phyloP scores from a whole-genome alignment of 2,329 filamentous ascomycete genomes.

The Colletotrichum caudatum region DNA sequence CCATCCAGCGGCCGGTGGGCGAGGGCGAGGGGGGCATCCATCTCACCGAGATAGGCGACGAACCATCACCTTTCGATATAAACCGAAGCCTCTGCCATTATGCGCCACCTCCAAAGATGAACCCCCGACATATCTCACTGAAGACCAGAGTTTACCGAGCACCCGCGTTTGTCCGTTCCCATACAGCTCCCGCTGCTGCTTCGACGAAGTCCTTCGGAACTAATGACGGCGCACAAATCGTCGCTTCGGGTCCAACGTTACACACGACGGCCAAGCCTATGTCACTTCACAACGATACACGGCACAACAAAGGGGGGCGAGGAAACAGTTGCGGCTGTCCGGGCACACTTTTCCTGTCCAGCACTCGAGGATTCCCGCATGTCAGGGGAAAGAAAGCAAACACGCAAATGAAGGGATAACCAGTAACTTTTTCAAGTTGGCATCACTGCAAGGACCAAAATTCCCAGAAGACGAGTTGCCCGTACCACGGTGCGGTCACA shows the following conservation, averaged over 20 bases:
- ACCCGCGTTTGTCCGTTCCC: no score
- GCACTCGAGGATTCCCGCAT: neutral
- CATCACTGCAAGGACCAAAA: neutral
- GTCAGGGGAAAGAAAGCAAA: neutral
- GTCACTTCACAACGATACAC: neutral
- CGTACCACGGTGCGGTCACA: conserved; percentile 14
- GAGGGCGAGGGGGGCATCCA: neutral
- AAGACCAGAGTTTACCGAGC: neutral
- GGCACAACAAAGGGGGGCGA: no score
- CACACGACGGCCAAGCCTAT: neutral
- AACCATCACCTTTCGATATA: neutral
- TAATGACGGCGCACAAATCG: neutral
- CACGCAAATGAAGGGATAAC: neutral
- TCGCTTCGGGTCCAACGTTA: neutral
- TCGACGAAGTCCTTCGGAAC: neutral
- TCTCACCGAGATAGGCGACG: neutral
- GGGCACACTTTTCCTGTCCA: neutral
- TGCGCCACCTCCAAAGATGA: neutral
- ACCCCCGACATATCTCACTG: neutral
- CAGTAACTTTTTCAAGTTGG: neutral
- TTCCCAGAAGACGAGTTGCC: neutral
- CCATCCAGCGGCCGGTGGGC: conserved; percentile 24
- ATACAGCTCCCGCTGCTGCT: no score
- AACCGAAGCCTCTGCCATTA: neutral
- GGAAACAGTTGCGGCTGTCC: neutral